Base-by-base conservation (phyloP, 2,329 filamentous ascomycete genomes). In the Cladosporium sp. region DNA sequence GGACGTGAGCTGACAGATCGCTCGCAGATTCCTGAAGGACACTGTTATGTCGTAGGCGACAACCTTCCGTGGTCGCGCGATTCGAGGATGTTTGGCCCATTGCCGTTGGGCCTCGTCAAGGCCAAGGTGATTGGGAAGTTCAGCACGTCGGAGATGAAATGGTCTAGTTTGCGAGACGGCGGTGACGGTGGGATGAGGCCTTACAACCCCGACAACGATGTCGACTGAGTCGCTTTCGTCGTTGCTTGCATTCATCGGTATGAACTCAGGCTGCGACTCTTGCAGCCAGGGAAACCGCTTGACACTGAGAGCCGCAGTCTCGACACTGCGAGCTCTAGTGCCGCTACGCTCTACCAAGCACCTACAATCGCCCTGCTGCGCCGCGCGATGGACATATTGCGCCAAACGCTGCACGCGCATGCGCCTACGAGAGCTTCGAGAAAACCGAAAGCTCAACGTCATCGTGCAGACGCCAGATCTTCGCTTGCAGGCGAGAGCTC, bases 1-100 rank as follows among this genome's bases (percentile, higher is more conserved):
- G 31, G 11, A 11, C 10, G 10, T 11, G 16, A 40, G 31, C 53
- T 58, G 42, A 58, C 19, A 37, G 46, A 18, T 7, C 35, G 31
- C n/a, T 9, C 45, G 22, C 63, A 95, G 87, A 83, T 98, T 13
- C 93, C 93, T 0, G 77, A 87, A 65, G 93, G 93, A 1, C 93
- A 98, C 74, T 95, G 90, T 63, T 97, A 89, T 82, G 75, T 96
- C 6, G 81, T 84, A 2, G 93, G 93, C 2, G 93, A 98, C 70
- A 97, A 97, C 69, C 66, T 95, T 56, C 77, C 82, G 3, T 86
- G 81, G 63, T 96, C 90, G 19, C 77, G 89, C 58, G 93, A 98
- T 73, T 96, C 90, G 41, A 83, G 93, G 56, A 76, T 84, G 38
- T 95, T 86, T 72, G 93, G 93, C 0, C 89, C 93, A 0, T 68